Conservation (phyloP, 2,329 filamentous ascomycete genomes). For the Fonsecaea pedrosoi region DNA sequence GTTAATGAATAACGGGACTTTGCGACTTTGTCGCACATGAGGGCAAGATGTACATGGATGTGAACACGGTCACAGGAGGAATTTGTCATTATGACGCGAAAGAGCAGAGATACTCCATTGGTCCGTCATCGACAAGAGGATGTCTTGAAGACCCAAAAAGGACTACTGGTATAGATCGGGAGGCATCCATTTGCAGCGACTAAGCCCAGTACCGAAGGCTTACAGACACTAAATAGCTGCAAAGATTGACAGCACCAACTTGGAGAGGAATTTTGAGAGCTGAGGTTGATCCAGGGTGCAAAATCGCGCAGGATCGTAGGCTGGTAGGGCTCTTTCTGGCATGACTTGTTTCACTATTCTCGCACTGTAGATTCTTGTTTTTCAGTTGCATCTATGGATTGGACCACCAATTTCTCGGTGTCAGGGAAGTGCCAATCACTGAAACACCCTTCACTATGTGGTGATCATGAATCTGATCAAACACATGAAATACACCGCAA, state of each 20-base stretch:
- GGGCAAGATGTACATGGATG: conserved; percentile 21
- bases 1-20: conserved; percentile 8
- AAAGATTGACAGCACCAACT: neutral
- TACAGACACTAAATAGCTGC: neutral
- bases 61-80: conserved; percentile 8
- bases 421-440: conserved; percentile 7
- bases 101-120: conserved; percentile 24
- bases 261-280: neutral
- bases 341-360: neutral
- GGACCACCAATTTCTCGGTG: neutral
- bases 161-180: neutral
- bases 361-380: neutral
- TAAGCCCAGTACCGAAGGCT: neutral
- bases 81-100: conserved; percentile 23
- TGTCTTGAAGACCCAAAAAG: neutral
- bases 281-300: neutral
- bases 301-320: conserved; percentile 1
- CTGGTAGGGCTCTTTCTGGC: neutral
- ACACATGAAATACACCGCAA: conserved; percentile 16
- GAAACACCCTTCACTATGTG: conserved; percentile 7
- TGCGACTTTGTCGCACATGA: conserved; percentile 13
- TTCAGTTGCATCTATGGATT: neutral
- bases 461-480: neutral
- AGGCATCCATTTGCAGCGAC: neutral
- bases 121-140: conserved; percentile 2